Conservation (phyloP, 495 filamentous ascomycete species). For the Neurospora sp. region DNA sequence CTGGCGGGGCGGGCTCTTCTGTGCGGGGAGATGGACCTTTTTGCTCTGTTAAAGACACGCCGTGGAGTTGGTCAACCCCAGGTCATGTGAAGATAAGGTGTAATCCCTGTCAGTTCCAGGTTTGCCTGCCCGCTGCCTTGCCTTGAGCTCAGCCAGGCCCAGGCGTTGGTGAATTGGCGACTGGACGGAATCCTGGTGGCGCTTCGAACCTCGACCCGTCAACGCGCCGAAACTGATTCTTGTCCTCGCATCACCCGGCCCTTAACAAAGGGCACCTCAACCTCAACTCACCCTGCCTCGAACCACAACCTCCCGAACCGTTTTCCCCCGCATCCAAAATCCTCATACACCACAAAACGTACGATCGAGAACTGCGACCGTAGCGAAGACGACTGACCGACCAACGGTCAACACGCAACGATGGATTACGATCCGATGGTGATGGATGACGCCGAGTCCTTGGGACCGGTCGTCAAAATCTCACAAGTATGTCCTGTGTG, state of each 20-base stretch:
- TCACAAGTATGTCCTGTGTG: slow-evolving; percentile 44
- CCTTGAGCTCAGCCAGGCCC: neutral
- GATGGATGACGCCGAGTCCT: slow-evolving; percentile 52
- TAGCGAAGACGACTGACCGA: neutral
- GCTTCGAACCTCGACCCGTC: neutral
- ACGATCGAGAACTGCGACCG: neutral
- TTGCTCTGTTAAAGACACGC: neutral
- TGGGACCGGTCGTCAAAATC: slow-evolving; percentile 59
- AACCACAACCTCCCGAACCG: neutral
- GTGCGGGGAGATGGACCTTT: neutral
- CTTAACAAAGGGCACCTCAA: neutral
- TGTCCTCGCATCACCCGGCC: neutral
- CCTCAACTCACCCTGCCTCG: neutral
- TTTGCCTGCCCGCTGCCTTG: neutral
- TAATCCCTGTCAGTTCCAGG: neutral
- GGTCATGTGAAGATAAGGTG: slow-evolving; percentile 8
- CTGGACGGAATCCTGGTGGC: neutral
- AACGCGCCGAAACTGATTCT: neutral
- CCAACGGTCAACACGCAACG: slow-evolving; percentile 2
- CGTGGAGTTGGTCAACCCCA: neutral
- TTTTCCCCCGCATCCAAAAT: neutral
- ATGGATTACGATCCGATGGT: slow-evolving; percentile 59
- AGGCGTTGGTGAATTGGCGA: neutral
- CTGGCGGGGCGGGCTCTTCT: neutral
- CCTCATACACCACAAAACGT: neutral